These are phyloP conservation scores for Penicillium parvum DNA, from an alignment of 495 filamentous ascomycete genomes.

Conservation along the genomic window DNA sequence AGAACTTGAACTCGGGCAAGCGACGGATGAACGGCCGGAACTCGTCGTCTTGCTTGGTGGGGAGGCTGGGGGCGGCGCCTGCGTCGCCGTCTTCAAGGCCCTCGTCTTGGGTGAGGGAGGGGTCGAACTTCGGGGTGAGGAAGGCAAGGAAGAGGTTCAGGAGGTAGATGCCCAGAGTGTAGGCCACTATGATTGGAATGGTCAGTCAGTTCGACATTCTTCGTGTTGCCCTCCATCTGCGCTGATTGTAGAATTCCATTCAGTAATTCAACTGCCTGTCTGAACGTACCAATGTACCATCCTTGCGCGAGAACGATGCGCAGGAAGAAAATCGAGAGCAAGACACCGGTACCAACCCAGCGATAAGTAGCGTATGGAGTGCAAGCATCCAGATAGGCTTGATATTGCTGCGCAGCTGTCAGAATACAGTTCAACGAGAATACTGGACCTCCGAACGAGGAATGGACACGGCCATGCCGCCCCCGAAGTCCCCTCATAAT, in stretches of 20 bases:
- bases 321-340: constrained; percentile 76
- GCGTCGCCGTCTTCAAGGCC: constrained; percentile 90
- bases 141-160: constrained; percentile 99
- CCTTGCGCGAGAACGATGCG: constrained; percentile 88
- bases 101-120: constrained; percentile 89
- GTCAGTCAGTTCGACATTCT: constrained; percentile 4
- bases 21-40: constrained; percentile 95
- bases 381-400: constrained; percentile 87
- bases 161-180: constrained; percentile 97
- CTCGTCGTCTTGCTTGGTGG: constrained; percentile 93
- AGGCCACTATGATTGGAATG: constrained; percentile 62
- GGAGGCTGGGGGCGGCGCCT: constrained; percentile 55
- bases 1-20: constrained; percentile 99
- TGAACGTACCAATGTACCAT: constrained; percentile 94
- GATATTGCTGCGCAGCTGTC: constrained; percentile 67
- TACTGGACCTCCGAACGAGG: background rate
- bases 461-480: constrained; percentile 8
- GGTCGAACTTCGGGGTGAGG: constrained; percentile 97
- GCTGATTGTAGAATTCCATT: background rate
- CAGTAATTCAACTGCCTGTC: too few relatives aligned
- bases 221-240: background rate
- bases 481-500: constrained; percentile 13
- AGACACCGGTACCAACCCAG: constrained; percentile 75
- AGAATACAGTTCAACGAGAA: constrained; percentile 8
- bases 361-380: constrained; percentile 84